Percentiles rank a stretch among this genome's conserved stretches.
Evolutionary conservation across 805 yeast genomes (phyloP).

Genomic region (Zygosaccharomyces kombuchaensis): DNA sequence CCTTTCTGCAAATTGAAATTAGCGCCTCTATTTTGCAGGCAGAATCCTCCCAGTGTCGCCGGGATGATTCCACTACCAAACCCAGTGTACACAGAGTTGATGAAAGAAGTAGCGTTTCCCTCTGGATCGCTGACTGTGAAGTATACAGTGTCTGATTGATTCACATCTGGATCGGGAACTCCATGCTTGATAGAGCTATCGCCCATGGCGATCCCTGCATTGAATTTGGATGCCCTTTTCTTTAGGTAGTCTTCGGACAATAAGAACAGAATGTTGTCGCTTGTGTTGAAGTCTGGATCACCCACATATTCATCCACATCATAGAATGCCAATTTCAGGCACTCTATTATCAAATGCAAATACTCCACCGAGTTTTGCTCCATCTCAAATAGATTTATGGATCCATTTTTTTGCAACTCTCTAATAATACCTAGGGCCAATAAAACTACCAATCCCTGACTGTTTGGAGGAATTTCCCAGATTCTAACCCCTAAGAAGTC

Average conservation of each 20-base stretch:
- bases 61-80: slow-evolving; percentile 70
- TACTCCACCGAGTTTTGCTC: slow-evolving; percentile 69
- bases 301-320: slow-evolving; percentile 72
- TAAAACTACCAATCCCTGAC: slow-evolving; percentile 75
- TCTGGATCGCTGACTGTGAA: slow-evolving; percentile 58
- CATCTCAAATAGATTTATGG: slow-evolving; percentile 40
- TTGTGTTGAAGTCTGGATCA: slow-evolving; percentile 44
- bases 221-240: slow-evolving; percentile 46
- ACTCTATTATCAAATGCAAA: slow-evolving; percentile 64
- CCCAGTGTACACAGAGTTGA: slow-evolving; percentile 63
- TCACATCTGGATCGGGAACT: slow-evolving; percentile 49
- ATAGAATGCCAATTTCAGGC: slow-evolving; percentile 65
- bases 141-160: slow-evolving; percentile 67
- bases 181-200: slow-evolving; percentile 45
- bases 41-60: slow-evolving; percentile 52
- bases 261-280: slow-evolving; percentile 35
- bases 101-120: slow-evolving; percentile 80
- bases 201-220: slow-evolving; percentile 37
- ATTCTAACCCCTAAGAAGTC: slow-evolving; percentile 51
- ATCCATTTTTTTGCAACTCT: slow-evolving; percentile 45
- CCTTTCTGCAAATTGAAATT: slow-evolving; percentile 61
- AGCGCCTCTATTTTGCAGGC: slow-evolving; percentile 71
- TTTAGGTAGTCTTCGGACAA: slow-evolving; percentile 47
- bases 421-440: slow-evolving; percentile 63
- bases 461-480: slow-evolving; percentile 85